These are phyloP conservation scores for Mycena galopus DNA, from an alignment of 768 basidiomycete species.

Conservation along the genomic window DNA sequence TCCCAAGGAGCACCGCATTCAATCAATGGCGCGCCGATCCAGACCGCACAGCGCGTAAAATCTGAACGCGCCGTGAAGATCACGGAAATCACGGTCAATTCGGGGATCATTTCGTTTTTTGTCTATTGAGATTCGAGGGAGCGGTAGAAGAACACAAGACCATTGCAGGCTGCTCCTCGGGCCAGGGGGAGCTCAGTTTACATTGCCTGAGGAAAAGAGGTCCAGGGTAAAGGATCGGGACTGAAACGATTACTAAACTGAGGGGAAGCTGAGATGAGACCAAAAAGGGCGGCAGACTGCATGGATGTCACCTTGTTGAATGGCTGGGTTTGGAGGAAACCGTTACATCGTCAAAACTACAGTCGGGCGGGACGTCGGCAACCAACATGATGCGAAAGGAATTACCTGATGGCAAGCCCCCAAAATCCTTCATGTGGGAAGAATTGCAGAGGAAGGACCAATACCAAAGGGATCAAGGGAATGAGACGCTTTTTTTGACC, in stretches of 20 bases:
- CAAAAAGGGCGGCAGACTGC: not conserved
- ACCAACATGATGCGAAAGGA: slow-evolving; percentile 28
- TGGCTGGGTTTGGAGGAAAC: slow-evolving; percentile 7
- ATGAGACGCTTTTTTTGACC: slow-evolving; percentile 34
- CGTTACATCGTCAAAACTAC: slow-evolving; percentile 1
- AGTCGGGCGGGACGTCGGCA: slow-evolving; percentile 8
- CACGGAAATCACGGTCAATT: slow-evolving; percentile 29
- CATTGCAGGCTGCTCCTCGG: not conserved
- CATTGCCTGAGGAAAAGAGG: not conserved
- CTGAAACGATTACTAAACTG: not conserved
- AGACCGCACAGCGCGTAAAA: not conserved
- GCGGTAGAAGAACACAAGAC: too few species aligned
- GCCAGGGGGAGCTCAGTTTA: not conserved
- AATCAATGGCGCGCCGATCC: slow-evolving; percentile 6
- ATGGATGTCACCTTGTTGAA: slow-evolving; percentile 14
- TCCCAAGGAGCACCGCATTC: slow-evolving; percentile 3
- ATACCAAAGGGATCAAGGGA: slow-evolving; percentile 27
- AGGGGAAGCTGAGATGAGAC: slow-evolving; percentile 19
- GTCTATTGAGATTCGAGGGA: not conserved
- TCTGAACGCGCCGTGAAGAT: slow-evolving; percentile 3
- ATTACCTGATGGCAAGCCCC: not conserved
- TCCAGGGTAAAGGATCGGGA: not conserved
- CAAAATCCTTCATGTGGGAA: not conserved
- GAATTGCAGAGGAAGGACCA: not conserved
- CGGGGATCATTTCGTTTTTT: not conserved